Evolutionary conservation across 1,139 yeast species (phyloP).

Genomic region (Candida tropicalis): DNA sequence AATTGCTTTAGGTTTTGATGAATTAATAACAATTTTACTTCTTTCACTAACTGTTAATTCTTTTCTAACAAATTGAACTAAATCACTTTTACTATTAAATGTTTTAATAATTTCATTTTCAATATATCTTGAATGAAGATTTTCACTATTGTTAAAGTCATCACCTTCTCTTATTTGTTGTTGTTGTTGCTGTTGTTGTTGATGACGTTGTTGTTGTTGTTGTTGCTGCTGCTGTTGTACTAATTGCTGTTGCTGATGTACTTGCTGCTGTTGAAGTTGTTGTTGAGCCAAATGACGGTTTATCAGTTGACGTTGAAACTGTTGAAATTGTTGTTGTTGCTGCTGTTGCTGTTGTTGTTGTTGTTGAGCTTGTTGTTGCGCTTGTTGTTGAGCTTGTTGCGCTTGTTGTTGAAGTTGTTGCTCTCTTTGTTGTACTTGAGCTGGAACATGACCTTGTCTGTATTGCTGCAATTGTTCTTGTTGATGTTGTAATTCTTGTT

Average conservation of each 20-base stretch:
- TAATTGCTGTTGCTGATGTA: constrained; percentile 16
- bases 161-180: constrained; percentile 10
- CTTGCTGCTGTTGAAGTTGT: constrained; percentile 14
- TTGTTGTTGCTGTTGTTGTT: constrained; percentile 12
- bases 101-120: constrained; percentile 52
- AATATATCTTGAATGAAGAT: constrained; percentile 32
- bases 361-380: constrained; percentile 6
- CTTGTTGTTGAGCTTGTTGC: constrained; percentile 1
- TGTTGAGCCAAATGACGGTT: constrained; percentile 9
- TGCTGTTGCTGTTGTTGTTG: constrained; percentile 3
- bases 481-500: constrained; percentile 25
- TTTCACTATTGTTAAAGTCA: constrained; percentile 17
- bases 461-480: constrained; percentile 24
- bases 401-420: constrained; percentile 11
- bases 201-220: constrained; percentile 17
- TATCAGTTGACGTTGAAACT: constrained; percentile 1
- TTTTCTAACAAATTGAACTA: constrained; percentile 47
- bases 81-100: constrained; percentile 42
- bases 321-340: constrained; percentile 5
- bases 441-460: constrained; percentile 12
- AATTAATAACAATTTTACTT: constrained; percentile 51
- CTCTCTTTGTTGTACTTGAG: constrained; percentile 17
- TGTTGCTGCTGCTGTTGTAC: constrained; percentile 19
- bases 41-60: constrained; percentile 47
- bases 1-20: constrained; percentile 53